Evolutionary conservation across 2,329 filamentous ascomycete genomes (phyloP), one percentile per base, ranked within the genome.

Genomic region (Pseudocercospora fuligena): DNA sequence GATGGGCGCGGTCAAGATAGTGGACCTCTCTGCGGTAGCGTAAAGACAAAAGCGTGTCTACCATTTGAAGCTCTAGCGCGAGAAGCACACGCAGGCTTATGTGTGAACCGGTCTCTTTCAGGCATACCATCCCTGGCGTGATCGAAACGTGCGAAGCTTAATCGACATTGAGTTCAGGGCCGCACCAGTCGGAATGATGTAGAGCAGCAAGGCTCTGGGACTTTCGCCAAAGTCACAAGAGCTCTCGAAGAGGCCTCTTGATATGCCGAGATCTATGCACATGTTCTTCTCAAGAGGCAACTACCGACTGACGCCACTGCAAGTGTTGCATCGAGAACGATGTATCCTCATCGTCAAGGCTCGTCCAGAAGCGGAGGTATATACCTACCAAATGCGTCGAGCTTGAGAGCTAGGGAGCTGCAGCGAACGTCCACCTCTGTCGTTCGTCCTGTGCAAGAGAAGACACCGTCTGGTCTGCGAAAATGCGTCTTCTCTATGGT

Each of bases 331-430:
- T 27, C 19, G 47, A 51, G 47, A 21, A 51, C 19, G 14, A 27
- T 51, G 47, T 51, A 51, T 27, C 47, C 8, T 21, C 47, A 25
- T 14, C 19, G 23, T 51, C 19, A 51, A 19, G n/a, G 11, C n/a
- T 25, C 12, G 23, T 25, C 47, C 4, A 27, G 11, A 12, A 23
- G 47, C 19, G 23, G 19, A 51, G 47, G 19, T 51, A 51, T 51
- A 51, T 51, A 51, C 47, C 47, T 51, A 27, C 21, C 47, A 27
- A 51, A 51, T 51, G 47, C 47, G 47, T 51, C 47, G 47, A 51
- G 47, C 47, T 51, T 25, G 14, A 25, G 46, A 23, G 21, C 47
- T 51, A 25, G 12, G n/a, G 7, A 51, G 12, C 19, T 51, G 47
- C 47, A 51, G 23, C 47, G 47, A 21, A 14, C 47, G 19, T 23